Evolutionary conservation across 2,329 filamentous ascomycete species (phyloP).

Genomic region (Apiospora pterosperma): DNA sequence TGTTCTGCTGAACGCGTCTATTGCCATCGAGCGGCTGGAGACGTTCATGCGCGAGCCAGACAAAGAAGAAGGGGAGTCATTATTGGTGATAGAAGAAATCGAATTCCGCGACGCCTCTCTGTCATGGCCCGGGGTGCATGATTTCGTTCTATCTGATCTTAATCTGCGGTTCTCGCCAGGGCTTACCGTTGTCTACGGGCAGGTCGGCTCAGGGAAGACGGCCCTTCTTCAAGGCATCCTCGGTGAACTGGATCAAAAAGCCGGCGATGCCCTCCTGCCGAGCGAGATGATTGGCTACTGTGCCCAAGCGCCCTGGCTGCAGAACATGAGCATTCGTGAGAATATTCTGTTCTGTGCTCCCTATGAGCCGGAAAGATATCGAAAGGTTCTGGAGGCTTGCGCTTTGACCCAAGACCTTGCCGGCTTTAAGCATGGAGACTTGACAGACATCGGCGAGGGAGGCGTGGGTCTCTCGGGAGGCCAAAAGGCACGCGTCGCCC

Average conservation of each 20-base stretch:
- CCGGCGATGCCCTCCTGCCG: constrained; percentile 44
- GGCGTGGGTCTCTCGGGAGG: constrained; percentile 62
- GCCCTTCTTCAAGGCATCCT: constrained; percentile 57
- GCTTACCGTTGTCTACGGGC: constrained; percentile 54
- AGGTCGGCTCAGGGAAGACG: constrained; percentile 60
- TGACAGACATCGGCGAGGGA: constrained; percentile 58
- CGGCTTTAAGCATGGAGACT: constrained; percentile 54
- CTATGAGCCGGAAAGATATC: constrained; percentile 54
- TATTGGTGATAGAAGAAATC: constrained; percentile 38
- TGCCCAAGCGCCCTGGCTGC: constrained; percentile 61
- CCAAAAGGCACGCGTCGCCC: constrained; percentile 59
- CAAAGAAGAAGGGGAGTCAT: constrained; percentile 51
- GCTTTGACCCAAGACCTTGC: constrained; percentile 54
- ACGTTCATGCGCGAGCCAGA: constrained; percentile 84
- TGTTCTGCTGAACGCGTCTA: constrained; percentile 74
- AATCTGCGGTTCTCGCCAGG: constrained; percentile 44
- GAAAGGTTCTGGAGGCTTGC: constrained; percentile 58
- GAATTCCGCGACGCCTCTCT: constrained; percentile 66
- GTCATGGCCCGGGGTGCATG: constrained; percentile 69
- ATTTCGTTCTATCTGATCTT: constrained; percentile 46
- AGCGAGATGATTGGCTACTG: constrained; percentile 52
- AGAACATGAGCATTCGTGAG: constrained; percentile 62
- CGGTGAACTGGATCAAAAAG: constrained; percentile 64
- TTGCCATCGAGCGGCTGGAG: constrained; percentile 79
- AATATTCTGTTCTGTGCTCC: constrained; percentile 62